Conservation (phyloP, 2,329 filamentous ascomycete species). For the Thermoascus crustaceus region DNA sequence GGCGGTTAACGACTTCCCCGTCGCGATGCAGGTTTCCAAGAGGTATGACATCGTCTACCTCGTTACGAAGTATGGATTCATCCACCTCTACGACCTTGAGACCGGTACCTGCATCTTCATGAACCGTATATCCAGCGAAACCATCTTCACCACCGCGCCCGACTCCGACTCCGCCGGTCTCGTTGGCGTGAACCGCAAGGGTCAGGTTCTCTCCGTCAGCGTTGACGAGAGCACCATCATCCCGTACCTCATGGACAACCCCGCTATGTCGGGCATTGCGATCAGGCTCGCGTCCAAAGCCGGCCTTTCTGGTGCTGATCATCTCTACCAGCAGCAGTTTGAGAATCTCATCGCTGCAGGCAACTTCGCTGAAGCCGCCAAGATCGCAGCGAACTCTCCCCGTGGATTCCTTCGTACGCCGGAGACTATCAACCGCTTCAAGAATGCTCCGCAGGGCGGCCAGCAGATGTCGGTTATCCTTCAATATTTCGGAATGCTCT, state of each 20-base stretch:
- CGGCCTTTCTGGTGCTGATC: conserved; percentile 86
- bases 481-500: conserved; percentile 94
- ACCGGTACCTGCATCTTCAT: conserved; percentile 95
- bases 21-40: conserved; percentile 92
- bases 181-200: conserved; percentile 93
- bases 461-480: conserved; percentile 86
- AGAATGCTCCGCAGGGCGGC: conserved; percentile 63
- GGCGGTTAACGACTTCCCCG: conserved; percentile 93
- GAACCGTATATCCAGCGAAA: conserved; percentile 99
- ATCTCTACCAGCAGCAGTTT: conserved; percentile 87
- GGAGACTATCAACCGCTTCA: conserved; percentile 94
- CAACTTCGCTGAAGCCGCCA: conserved; percentile 81
- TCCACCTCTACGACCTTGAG: conserved; percentile 96
- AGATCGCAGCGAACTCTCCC: conserved; percentile 93
- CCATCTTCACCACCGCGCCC: conserved; percentile 87
- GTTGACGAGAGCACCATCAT: conserved; percentile 89
- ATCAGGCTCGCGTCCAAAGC: conserved; percentile 94
- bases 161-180: conserved; percentile 82
- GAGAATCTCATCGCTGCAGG: conserved; percentile 74
- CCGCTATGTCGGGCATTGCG: conserved; percentile 84
- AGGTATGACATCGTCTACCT: conserved; percentile 97
- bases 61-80: conserved; percentile 98
- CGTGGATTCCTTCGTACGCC: conserved; percentile 89
- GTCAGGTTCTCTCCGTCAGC: conserved; percentile 88
- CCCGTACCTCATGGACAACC: conserved; percentile 91